These are phyloP conservation scores for Russula abietina DNA, from an alignment of 768 basidiomycete species.

Conservation along the genomic window DNA sequence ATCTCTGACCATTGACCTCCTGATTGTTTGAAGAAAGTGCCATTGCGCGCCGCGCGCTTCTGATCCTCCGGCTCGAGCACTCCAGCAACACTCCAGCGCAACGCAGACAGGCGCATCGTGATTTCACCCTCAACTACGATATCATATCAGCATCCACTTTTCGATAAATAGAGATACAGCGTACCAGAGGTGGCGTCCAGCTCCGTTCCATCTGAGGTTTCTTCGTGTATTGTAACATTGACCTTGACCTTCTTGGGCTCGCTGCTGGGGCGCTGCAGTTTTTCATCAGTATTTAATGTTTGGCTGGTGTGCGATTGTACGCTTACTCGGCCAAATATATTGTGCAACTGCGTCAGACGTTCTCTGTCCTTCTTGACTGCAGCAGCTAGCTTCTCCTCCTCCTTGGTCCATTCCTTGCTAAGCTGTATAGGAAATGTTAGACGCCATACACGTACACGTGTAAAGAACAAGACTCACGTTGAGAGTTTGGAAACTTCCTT, in stretches of 20 bases:
- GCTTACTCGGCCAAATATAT: neutral
- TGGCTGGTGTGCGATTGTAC: neutral
- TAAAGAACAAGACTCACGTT: neutral
- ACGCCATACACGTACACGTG: neutral
- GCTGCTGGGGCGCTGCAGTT: neutral
- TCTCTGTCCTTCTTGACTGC: conserved; percentile 9
- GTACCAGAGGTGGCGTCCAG: neutral
- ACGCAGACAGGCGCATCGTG: conserved; percentile 8
- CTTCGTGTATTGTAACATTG: neutral
- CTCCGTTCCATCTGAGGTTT: neutral
- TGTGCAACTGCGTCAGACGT: conserved; percentile 6
- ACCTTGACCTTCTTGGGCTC: neutral
- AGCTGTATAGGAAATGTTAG: neutral
- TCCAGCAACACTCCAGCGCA: conserved; percentile 10
- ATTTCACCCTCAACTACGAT: conserved; percentile 3
- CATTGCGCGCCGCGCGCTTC: conserved; percentile 12
- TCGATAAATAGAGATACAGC: neutral
- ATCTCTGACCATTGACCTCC: neutral
- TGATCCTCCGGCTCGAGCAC: neutral
- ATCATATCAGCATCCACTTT: neutral
- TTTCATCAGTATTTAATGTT: neutral
- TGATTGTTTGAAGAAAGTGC: conserved; percentile 8
- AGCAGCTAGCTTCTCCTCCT: neutral
- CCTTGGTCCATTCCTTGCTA: neutral
- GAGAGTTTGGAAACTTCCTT: neutral